These are phyloP conservation scores for Aspergillus ellipticus DNA, from an alignment of 495 filamentous ascomycete genomes.

Conservation along the genomic window DNA sequence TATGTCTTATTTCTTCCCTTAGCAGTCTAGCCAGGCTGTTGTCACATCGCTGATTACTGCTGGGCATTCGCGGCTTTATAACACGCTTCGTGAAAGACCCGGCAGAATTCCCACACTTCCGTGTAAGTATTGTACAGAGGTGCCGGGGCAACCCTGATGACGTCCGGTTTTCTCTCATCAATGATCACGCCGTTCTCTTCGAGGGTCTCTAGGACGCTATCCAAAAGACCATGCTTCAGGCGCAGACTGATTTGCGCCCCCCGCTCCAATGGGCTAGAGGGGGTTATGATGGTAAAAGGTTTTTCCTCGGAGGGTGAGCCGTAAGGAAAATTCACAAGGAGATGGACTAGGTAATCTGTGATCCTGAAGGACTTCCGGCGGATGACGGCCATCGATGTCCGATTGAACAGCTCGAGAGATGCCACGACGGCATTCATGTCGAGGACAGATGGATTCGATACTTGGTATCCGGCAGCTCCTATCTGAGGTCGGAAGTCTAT, in stretches of 20 bases:
- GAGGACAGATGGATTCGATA: conserved; percentile 59
- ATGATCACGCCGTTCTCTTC: conserved; percentile 71
- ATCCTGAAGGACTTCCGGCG: conserved; percentile 70
- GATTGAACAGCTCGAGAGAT: conserved; percentile 73
- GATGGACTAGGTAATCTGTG: conserved; percentile 75
- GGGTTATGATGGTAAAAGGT: conserved; percentile 79
- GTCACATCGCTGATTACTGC: conserved; percentile 1
- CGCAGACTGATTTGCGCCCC: conserved; percentile 85
- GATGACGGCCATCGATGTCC: conserved; percentile 65
- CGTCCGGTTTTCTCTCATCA: conserved; percentile 86
- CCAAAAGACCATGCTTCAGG: conserved; percentile 64
- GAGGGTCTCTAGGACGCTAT: conserved; percentile 62
- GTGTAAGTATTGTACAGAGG: conserved; percentile 83
- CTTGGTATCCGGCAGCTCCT: conserved; percentile 60
- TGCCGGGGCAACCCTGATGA: conserved; percentile 86
- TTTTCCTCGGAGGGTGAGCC: conserved; percentile 34
- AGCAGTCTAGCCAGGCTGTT: too few species aligned
- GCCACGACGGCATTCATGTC: conserved; percentile 66
- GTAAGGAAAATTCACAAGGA: conserved; percentile 48
- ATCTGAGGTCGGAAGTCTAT: conserved; percentile 65
- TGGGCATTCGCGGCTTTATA: conserved; percentile 26
- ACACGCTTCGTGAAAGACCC: conserved; percentile 44
- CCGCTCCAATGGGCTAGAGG: conserved; percentile 62
- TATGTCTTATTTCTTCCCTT: too few species aligned
- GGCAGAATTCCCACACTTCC: conserved; percentile 75